Percentiles rank a stretch among this genome's conserved stretches.
Evolutionary conservation across 2,329 filamentous ascomycete species (phyloP).

Genomic region (Neurospora crassa): DNA sequence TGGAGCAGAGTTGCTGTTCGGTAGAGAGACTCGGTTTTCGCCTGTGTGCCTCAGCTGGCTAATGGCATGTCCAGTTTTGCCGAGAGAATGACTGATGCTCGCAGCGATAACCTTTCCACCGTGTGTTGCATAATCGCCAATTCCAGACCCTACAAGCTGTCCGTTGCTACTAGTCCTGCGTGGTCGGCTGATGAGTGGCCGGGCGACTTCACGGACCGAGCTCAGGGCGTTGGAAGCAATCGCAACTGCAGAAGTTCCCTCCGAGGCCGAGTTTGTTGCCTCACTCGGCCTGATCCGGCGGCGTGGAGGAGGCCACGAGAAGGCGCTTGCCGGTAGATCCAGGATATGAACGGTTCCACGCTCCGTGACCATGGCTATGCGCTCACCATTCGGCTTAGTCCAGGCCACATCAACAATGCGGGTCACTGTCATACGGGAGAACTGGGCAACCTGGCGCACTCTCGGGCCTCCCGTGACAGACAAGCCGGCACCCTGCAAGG

Average conservation of each 20-base stretch:
- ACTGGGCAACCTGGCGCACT: conserved; percentile 79
- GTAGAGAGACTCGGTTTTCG: conserved; percentile 65
- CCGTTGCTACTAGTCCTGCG: conserved; percentile 39
- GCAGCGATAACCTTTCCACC: conserved; percentile 63
- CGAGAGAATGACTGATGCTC: conserved; percentile 64
- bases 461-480: conserved; percentile 42
- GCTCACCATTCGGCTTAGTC: conserved; percentile 72
- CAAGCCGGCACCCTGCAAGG: conserved; percentile 40
- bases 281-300: conserved; percentile 37
- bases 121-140: conserved; percentile 55
- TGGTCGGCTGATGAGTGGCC: conserved; percentile 46
- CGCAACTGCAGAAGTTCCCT: conserved; percentile 50
- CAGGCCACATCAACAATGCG: conserved; percentile 85
- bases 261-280: conserved; percentile 35
- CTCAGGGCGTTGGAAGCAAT: conserved; percentile 63
- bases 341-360: conserved; percentile 92
- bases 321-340: conserved; percentile 72
- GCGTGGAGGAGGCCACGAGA: conserved; percentile 74
- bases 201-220: conserved; percentile 60
- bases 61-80: conserved; percentile 60
- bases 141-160: conserved; percentile 31
- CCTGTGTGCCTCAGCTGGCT: conserved; percentile 64
- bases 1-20: conserved; percentile 42
- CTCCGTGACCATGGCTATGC: conserved; percentile 81
- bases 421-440: conserved; percentile 84